phyloP scores from a whole-genome alignment of 345 rosid genomes.

The Dimocarpus longan region DNA sequence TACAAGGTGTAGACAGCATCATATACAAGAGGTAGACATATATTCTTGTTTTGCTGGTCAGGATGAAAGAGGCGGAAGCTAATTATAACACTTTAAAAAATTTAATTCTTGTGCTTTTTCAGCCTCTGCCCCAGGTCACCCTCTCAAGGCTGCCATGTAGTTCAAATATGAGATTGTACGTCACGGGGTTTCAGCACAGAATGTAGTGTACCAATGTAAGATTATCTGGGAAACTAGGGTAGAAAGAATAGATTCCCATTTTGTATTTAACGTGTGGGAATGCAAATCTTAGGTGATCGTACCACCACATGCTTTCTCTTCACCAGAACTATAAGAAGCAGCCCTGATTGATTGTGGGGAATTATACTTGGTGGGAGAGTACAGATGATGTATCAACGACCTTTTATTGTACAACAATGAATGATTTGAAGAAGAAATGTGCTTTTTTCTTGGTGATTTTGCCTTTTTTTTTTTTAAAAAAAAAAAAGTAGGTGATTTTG shows the following conservation, averaged over 20 bases:
- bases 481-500: neutral
- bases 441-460: neutral
- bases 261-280: conserved; percentile 23
- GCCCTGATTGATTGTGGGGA: conserved; percentile 3
- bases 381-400: neutral
- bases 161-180: conserved; percentile 11
- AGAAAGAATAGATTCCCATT: conserved; percentile 23
- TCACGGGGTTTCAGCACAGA: conserved; percentile 2
- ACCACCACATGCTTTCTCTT: conserved; percentile 14
- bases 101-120: neutral
- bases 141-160: neutral
- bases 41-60: conserved; percentile 12
- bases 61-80: neutral
- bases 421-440: neutral
- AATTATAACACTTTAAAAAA: neutral
- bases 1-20: neutral
- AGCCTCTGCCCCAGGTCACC: conserved; percentile 4
- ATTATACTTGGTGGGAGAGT: neutral
- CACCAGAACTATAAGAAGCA: neutral
- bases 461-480: neutral
- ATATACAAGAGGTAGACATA: neutral
- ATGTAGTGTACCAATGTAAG: conserved; percentile 25
- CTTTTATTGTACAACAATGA: neutral
- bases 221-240: conserved; percentile 24
- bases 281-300: conserved; percentile 2